Percentiles rank a stretch among this genome's conserved stretches.
Evolutionary conservation across 202 grass and related monocot genomes (phyloP).

Genomic region (Digitaria exilis): DNA sequence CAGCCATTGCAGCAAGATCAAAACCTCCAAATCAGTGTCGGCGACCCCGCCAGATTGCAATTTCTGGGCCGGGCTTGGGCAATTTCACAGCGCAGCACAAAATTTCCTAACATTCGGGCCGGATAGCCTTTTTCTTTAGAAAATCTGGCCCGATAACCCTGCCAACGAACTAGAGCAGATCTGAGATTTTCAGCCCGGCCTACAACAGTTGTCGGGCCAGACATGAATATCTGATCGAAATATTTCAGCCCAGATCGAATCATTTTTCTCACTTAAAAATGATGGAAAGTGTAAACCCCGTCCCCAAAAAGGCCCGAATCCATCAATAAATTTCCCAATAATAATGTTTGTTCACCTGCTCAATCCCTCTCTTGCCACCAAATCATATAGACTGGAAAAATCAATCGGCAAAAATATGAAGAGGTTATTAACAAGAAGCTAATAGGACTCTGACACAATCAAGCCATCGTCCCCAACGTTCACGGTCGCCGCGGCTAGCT

Average conservation of each 20-base stretch:
- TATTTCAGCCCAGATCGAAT: too few species aligned
- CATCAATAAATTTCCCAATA: background rate
- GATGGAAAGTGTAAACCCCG: too few species aligned
- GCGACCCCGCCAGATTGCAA: too few species aligned
- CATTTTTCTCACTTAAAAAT: too few species aligned
- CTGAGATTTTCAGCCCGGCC: too few species aligned
- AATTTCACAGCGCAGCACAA: background rate
- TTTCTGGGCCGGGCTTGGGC: too few species aligned
- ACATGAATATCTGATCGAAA: too few species aligned
- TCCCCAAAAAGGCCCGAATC: background rate
- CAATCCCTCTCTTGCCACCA: background rate
- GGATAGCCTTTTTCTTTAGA: too few species aligned
- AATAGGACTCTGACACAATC: background rate
- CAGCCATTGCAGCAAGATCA: too few species aligned
- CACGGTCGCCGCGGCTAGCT: conserved; percentile 52
- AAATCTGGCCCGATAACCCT: background rate
- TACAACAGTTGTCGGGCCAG: too few species aligned
- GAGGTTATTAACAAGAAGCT: background rate
- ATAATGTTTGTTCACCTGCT: background rate
- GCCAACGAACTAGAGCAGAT: background rate
- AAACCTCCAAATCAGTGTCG: background rate
- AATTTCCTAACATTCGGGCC: too few species aligned
- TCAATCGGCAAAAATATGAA: background rate
- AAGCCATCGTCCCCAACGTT: conserved; percentile 41
- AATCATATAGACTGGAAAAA: background rate